Conservation (phyloP, 257 asterid species). For the Nicotiana tomentosiformis region DNA sequence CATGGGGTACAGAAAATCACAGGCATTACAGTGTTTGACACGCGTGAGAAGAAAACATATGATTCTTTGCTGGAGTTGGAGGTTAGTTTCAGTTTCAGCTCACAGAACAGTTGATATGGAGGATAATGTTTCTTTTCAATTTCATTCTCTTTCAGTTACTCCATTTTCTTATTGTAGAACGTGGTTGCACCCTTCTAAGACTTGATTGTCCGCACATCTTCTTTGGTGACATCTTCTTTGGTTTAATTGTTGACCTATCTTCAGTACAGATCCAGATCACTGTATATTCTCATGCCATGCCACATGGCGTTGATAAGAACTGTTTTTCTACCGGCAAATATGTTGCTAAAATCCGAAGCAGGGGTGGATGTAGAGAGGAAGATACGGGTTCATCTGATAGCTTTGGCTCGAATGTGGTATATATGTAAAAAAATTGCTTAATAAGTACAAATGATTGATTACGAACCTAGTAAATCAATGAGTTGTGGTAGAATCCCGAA, state of each 20-base stretch:
- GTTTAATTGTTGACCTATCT: background rate
- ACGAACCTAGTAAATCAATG: no score
- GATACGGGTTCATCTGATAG: no score
- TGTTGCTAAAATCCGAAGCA: no score
- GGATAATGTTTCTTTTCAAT: background rate
- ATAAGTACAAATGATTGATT: no score
- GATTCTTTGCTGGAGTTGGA: conserved; percentile 76
- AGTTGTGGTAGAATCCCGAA: no score
- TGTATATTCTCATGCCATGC: background rate
- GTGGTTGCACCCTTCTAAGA: background rate
- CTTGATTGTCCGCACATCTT: background rate
- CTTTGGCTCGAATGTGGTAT: no score
- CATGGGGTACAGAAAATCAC: conserved; percentile 88
- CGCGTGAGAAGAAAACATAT: conserved; percentile 68
- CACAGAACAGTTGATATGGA: background rate
- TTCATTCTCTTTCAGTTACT: background rate
- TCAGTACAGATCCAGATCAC: background rate
- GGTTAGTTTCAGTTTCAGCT: conserved; percentile 47
- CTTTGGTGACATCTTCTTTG: background rate
- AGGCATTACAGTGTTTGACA: conserved; percentile 81
- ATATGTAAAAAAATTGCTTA: no score
- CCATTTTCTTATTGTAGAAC: background rate
- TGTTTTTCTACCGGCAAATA: background rate
- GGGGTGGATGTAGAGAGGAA: no score
- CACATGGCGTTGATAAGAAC: background rate